Base-by-base conservation (phyloP, 805 yeast genomes). In the Torulaspora delbrueckii region DNA sequence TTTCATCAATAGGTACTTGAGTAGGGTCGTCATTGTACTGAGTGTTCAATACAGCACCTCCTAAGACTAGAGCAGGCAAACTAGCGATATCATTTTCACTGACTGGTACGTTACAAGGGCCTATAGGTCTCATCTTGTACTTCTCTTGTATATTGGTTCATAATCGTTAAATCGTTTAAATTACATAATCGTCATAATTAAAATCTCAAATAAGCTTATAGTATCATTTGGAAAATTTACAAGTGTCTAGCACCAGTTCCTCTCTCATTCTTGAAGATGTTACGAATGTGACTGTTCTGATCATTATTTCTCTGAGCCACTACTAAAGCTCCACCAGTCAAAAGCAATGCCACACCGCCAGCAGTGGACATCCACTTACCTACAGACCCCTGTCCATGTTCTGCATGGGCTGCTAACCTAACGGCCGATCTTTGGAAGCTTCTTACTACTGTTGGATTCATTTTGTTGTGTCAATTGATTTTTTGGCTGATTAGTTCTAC, bases 31-130 rank as follows among this genome's bases (percentile, higher is more conserved):
- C 78, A 50, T 84, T 78, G 71, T 87, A 90, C 60, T 84, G 95
- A 18, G 78, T 73, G 66, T 87, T 89, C 72, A 89, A 82, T 3
- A 85, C 85, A 0, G 96, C 96, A 1, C 96, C 96, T 0, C 98
- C 98, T 2, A 89, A 69, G 12, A 89, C 70, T 40, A 90, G 65
- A 0, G 82, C 81, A 5, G 57, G 60, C 22, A 54, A 37, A 10
- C 58, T 62, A 61, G 12, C 79, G 73, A 13, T 72, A 53, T 7
- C 76, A 63, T 53, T 69, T 75, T 3, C 58, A 63, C 3, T 73
- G 57, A 10, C 78, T 81, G 4, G 32, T 5, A 22, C 37, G 3
- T 31, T 23, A 16, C 25, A 18, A 5, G 45, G 45, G 7, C 45
- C 40, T 13, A 36, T 42, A 16, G 40, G 40, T 22, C 19, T 13